These are phyloP conservation scores for Apophysomyces ossiformis DNA, from an alignment of 371 early-diverging fungal species.

Conservation along the genomic window DNA sequence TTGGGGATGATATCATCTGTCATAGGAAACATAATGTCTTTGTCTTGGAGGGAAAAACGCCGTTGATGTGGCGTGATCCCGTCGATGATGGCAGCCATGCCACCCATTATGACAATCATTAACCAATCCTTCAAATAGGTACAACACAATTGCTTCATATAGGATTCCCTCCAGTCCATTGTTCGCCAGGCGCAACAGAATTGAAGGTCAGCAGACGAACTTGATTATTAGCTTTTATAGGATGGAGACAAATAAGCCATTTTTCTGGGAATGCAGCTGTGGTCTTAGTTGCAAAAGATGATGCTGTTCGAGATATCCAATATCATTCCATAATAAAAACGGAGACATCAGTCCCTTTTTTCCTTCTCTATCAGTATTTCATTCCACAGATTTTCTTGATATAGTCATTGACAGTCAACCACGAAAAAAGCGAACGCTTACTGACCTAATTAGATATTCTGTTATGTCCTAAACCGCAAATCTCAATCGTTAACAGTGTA, in stretches of 20 bases:
- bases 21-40: slow-evolving; percentile 60
- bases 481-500: too few species aligned
- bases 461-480: too few species aligned
- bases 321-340: neutral
- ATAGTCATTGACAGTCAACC: too few species aligned
- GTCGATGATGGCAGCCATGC: slow-evolving; percentile 55
- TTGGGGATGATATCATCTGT: slow-evolving; percentile 60
- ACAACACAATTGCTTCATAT: slow-evolving; percentile 35
- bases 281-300: neutral
- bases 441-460: too few species aligned
- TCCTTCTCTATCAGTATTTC: too few species aligned
- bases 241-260: neutral
- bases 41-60: slow-evolving; percentile 68
- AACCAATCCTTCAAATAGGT: slow-evolving; percentile 71
- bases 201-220: neutral
- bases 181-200: too few species aligned
- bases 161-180: slow-evolving; percentile 16
- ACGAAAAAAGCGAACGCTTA: too few species aligned
- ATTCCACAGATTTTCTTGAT: too few species aligned
- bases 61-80: slow-evolving; percentile 68
- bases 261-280: neutral
- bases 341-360: too few species aligned
- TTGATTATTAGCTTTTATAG: neutral
- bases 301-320: neutral
- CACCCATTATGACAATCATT: slow-evolving; percentile 56